Evolutionary conservation across 495 filamentous ascomycete genomes (phyloP).

Genomic region (Daldinia loculata): DNA sequence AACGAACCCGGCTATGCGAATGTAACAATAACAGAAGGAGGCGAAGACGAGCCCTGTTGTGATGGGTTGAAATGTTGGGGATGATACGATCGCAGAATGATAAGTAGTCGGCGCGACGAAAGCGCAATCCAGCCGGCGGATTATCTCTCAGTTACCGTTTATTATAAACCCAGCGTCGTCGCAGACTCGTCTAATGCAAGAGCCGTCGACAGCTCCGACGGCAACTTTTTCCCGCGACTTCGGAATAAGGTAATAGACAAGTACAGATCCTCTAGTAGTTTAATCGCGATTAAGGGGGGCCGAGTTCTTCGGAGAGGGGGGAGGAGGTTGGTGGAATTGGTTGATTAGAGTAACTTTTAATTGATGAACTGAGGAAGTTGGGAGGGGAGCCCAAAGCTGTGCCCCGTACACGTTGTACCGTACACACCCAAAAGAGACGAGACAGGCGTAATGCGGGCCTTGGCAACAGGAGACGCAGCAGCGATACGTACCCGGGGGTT

Average conservation of each 20-base stretch:
- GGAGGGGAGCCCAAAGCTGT: slow-evolving; percentile 30
- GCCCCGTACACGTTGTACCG: slow-evolving; percentile 27
- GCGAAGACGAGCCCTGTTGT: slow-evolving; percentile 11
- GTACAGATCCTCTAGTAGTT: slow-evolving; percentile 16
- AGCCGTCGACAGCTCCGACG: slow-evolving; percentile 5
- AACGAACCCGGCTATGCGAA: slow-evolving; percentile 10
- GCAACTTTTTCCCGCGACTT: slow-evolving; percentile 18
- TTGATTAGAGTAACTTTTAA: slow-evolving; percentile 32
- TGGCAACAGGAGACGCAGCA: slow-evolving; percentile 28
- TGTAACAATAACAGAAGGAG: slow-evolving; percentile 2
- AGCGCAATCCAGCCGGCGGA: slow-evolving; percentile 44
- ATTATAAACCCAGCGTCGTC: slow-evolving; percentile 11
- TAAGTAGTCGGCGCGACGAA: slow-evolving; percentile 38
- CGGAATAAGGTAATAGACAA: slow-evolving; percentile 14
- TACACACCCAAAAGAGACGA: slow-evolving; percentile 7
- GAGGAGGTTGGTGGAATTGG: slow-evolving; percentile 35
- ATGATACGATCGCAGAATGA: slow-evolving; percentile 36
- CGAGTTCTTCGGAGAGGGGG: slow-evolving; percentile 1
- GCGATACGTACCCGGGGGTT: not conserved
- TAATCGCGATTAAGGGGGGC: slow-evolving; percentile 20
- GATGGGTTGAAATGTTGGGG: slow-evolving; percentile 15
- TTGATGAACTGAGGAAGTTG: slow-evolving; percentile 35
- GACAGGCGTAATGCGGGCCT: slow-evolving; percentile 34
- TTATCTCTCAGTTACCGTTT: slow-evolving; percentile 28
- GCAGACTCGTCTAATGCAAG: slow-evolving; percentile 18